Evolutionary conservation across 169 alveolate species (phyloP), one percentile per base, ranked within the genome.

Genomic region (Cryptosporidium felis): DNA sequence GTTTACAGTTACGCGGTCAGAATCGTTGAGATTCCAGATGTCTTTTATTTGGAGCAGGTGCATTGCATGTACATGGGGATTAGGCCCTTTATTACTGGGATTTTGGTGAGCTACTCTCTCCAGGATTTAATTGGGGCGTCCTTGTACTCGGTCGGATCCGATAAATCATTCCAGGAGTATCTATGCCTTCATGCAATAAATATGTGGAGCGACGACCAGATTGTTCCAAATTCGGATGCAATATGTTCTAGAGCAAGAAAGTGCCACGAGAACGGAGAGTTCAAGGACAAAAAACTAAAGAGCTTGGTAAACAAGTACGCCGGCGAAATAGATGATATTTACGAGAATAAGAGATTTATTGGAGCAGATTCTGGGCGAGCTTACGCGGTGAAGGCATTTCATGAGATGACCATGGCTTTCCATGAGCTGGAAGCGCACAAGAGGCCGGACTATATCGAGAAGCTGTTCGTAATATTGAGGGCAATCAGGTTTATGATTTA

Each of bases 131-230:
- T 38, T 30, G 85, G 85, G n/a, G 85, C 85, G n/a, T 74, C 85
- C 40, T 18, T 74, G 12, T 74, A 51, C 36, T 51, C 66, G 34
- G 16, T 74, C 6, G 67, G 67, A 1, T 14, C 66, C 5, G 58
- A 38, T 51, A 21, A 18, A 16, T 14, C 5, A 30, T 74, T 74
- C 34, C 51, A 74, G 28, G 67, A 53, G 6, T 49, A 74, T 40
- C 41, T 53, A 8, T 74, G 85, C n/a, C 30, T 53, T 12, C 85
- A 74, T 23, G 85, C 85, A 53, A 21, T 74, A n/a, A 74, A 74
- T 74, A 23, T 74, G 42, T 74, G 85, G 85, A 74, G 85, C 40
- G 85, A 74, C 41, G 85, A 74, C n/a, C 63, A 53, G 6, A 74
- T 74, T 5, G 85, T 74, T 40, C 85, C 85, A 28, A 26, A 74